A percentile compares a stretch with the other conserved stretches of the same genome.
Conservation (phyloP, 129 eudicot species). For the Apium graveolens region DNA sequence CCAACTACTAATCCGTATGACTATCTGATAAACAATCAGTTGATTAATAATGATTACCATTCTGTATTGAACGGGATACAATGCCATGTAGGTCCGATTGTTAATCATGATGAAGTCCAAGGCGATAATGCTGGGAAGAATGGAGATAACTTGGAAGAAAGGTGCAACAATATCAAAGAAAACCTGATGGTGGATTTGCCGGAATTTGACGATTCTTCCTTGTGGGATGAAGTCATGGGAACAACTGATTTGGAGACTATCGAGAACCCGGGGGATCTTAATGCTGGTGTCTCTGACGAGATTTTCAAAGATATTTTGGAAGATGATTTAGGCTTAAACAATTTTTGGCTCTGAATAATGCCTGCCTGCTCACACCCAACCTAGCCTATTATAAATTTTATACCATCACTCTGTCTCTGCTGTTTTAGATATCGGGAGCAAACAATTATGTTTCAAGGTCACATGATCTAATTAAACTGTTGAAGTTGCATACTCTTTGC, state of each 20-base stretch:
- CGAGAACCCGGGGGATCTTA: conserved; percentile 22
- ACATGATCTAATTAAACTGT: neutral
- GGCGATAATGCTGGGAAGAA: neutral
- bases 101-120: neutral
- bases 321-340: neutral
- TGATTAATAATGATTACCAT: neutral
- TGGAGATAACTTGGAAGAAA: neutral
- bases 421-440: neutral
- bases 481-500: neutral
- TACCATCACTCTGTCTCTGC: neutral
- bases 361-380: neutral
- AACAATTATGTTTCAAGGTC: neutral
- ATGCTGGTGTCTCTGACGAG: conserved; percentile 10
- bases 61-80: neutral
- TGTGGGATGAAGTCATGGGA: conserved; percentile 67
- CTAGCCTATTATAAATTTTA: neutral
- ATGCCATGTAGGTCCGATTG: neutral
- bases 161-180: conserved; percentile 11
- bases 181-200: conserved; percentile 43
- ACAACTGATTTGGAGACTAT: conserved; percentile 31
- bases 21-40: neutral
- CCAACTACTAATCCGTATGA: neutral
- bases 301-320: conserved; percentile 4
- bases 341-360: conserved; percentile 4
- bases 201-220: conserved; percentile 54